Conservation (phyloP, 2,329 filamentous ascomycete genomes). For the Cryphonectria japonica region DNA sequence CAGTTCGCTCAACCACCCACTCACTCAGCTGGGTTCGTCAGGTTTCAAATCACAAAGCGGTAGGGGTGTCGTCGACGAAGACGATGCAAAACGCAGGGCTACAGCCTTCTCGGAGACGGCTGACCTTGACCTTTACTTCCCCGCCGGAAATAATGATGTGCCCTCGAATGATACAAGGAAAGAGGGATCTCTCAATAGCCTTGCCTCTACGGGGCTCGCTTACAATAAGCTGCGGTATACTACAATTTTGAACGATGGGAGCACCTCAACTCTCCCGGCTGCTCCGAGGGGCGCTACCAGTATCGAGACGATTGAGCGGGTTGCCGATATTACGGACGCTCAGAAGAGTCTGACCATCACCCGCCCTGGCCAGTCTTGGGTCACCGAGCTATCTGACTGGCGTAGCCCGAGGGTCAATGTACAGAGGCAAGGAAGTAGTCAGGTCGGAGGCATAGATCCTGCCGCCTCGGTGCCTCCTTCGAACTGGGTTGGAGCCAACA, state of each 20-base stretch:
- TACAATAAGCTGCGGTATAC: no score
- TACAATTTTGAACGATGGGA: not conserved
- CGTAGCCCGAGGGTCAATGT: not conserved
- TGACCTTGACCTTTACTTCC: not conserved
- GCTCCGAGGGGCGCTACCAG: not conserved
- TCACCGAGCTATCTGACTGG: constrained; percentile 7
- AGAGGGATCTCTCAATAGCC: not conserved
- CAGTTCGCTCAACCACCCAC: not conserved
- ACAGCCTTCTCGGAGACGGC: no score
- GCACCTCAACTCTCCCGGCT: not conserved
- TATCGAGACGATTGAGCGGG: constrained; percentile 4
- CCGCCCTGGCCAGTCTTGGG: constrained; percentile 11
- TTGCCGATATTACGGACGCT: not conserved
- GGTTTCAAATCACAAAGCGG: not conserved
- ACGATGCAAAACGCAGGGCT: no score
- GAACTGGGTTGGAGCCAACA: not conserved
- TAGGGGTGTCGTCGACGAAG: not conserved
- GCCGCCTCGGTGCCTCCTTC: not conserved
- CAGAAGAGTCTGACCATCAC: constrained; percentile 7
- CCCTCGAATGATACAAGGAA: not conserved
- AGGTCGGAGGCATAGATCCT: not conserved
- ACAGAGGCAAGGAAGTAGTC: no score
- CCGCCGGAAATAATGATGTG: not conserved
- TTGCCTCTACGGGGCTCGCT: not conserved
- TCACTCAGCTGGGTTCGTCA: not conserved